phyloP scores from a whole-genome alignment of 2,329 filamentous ascomycete genomes.

The Zymoseptoria crescenta region DNA sequence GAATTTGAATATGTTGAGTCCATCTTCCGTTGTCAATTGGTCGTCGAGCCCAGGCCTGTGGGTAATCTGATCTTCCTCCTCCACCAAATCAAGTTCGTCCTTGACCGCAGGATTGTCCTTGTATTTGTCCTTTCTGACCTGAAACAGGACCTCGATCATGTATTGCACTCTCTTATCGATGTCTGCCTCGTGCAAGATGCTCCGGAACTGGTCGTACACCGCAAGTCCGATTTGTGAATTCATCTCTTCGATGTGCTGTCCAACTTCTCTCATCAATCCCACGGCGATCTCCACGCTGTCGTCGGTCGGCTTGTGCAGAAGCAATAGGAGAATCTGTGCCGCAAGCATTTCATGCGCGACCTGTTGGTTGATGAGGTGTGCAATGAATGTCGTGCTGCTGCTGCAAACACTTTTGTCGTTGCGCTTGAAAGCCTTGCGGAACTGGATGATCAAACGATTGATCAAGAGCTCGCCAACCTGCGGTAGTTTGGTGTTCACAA shows the following conservation, averaged over 20 bases:
- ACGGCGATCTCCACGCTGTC: conserved; percentile 98
- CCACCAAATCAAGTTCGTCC: conserved; percentile 89
- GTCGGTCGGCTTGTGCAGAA: conserved; percentile 91
- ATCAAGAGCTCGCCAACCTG: conserved; percentile 87
- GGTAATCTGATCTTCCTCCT: conserved; percentile 97
- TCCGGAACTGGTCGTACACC: conserved; percentile 93
- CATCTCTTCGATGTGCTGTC: conserved; percentile 93
- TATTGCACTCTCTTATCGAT: conserved; percentile 99
- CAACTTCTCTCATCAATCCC: conserved; percentile 83
- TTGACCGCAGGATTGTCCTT: conserved; percentile 87
- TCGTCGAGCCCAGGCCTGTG: conserved; percentile 78
- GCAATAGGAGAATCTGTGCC: conserved; percentile 82
- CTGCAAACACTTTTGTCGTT: conserved; percentile 97
- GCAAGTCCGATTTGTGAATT: conserved; percentile 76
- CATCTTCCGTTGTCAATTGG: conserved; percentile 75
- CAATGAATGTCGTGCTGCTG: conserved; percentile 87
- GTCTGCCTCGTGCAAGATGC: conserved; percentile 89
- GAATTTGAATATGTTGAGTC: conserved; percentile 90
- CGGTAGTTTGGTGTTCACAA: conserved; percentile 95
- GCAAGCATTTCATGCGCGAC: conserved; percentile 90
- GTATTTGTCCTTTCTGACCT: conserved; percentile 92
- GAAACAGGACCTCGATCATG: conserved; percentile 96
- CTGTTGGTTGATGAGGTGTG: conserved; percentile 92
- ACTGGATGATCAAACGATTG: conserved; percentile 78
- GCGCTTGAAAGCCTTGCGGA: conserved; percentile 88